phyloP scores from a whole-genome alignment of 1,139 yeast genomes.

The Hemisphaericaspora xylanilytica region DNA sequence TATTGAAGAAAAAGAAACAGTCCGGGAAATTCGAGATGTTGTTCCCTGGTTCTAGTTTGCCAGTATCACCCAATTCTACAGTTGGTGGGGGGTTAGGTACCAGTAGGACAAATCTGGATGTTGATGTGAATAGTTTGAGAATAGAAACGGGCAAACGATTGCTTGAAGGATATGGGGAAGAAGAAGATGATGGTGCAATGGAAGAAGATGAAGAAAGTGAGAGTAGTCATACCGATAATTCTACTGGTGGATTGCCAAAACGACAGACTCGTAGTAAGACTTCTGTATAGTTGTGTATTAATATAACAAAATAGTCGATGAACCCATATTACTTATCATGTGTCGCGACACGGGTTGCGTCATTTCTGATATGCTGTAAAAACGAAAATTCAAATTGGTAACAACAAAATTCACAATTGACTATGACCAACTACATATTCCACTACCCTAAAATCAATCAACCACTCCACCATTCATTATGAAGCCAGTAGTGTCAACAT shows the following conservation, averaged over 20 bases:
- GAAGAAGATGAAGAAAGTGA: conserved; percentile 6
- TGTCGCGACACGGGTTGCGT: too few species aligned
- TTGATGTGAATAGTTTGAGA: not conserved
- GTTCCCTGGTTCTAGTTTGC: not conserved
- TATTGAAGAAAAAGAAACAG: conserved; percentile 20
- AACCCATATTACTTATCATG: not conserved
- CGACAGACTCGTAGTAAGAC: conserved; percentile 11
- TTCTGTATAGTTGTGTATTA: not conserved
- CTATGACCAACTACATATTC: too few species aligned
- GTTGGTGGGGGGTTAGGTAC: not conserved
- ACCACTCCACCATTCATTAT: conserved; percentile 13
- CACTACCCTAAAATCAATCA: not conserved
- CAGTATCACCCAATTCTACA: not conserved
- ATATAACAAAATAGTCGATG: not conserved
- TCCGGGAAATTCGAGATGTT: conserved; percentile 6
- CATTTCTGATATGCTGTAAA: too few species aligned
- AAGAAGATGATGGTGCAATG: conserved; percentile 9
- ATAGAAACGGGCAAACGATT: not conserved
- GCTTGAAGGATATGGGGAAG: conserved; percentile 2
- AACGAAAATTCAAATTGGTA: too few species aligned
- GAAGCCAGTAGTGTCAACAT: conserved; percentile 49
- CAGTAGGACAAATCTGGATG: conserved; percentile 1
- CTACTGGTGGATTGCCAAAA: not conserved
- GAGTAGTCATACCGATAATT: conserved; percentile 13
- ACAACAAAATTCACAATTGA: too few species aligned